Evolutionary conservation across 2,329 filamentous ascomycete species (phyloP).

Genomic region (Pyricularia grisea): DNA sequence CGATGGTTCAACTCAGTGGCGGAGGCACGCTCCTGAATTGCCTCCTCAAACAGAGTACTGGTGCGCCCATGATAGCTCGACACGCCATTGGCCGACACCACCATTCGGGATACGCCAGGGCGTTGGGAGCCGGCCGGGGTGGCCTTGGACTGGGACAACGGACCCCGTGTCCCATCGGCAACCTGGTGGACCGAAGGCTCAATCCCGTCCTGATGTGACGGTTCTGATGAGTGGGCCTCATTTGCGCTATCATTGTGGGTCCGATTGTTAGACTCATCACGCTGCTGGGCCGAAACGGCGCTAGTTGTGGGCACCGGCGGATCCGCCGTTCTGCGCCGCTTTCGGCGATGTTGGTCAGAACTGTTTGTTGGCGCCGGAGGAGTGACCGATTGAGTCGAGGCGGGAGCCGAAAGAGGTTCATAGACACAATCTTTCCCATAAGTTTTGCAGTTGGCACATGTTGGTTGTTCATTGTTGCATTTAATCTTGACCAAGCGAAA

Average conservation of each 20-base stretch:
- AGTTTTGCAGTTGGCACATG: conserved; percentile 6
- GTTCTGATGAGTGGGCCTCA: not conserved
- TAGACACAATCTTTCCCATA: conserved; percentile 34
- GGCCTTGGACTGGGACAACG: not conserved
- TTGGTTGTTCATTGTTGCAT: conserved; percentile 6
- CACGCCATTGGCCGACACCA: conserved; percentile 27
- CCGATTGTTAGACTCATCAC: not conserved
- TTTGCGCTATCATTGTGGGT: not conserved
- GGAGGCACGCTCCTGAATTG: conserved; percentile 10
- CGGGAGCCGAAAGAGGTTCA: conserved; percentile 10
- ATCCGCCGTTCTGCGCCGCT: not conserved
- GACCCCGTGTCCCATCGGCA: not conserved
- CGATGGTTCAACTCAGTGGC: conserved; percentile 11
- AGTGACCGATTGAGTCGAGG: not conserved
- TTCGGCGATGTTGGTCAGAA: not conserved
- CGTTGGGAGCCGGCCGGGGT: not conserved
- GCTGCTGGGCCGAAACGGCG: not conserved
- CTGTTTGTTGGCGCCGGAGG: not conserved
- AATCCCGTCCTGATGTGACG: not conserved
- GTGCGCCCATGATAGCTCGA: conserved; percentile 40
- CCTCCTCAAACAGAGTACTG: conserved; percentile 36
- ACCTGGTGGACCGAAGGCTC: not conserved
- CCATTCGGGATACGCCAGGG: conserved; percentile 18
- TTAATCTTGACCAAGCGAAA: not conserved
- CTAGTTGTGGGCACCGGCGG: not conserved